Base-by-base conservation (phyloP, 2,329 filamentous ascomycete genomes). In the Malbranchea cinnamomea region DNA sequence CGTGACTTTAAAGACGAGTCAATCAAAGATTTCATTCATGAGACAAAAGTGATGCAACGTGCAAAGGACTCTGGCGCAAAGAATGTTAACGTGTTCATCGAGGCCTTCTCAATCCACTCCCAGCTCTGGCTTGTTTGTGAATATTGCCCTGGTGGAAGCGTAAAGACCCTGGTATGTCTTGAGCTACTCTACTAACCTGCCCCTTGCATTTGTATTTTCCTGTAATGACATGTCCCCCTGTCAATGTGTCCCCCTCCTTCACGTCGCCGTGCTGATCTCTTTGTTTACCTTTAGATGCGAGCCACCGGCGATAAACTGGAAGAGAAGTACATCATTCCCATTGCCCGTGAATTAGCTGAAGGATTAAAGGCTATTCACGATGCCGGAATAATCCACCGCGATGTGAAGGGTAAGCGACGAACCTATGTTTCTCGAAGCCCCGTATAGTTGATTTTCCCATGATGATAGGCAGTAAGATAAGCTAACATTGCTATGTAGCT, bases 61-160 rank as follows among this genome's bases (percentile, higher is more conserved):
- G 60, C 74, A 6, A 68, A 71, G 44, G 70, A 74, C 40, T 65
- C 67, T 34, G 67, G 63, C 22, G 71, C 71, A 2, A 64, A 65
- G 38, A 74, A 74, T 35, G 66, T 77, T 41, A 77, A 76, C 37
- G 62, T 68, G 36, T 63, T 77, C 23, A 68, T 73, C 37, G 71
- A 76, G 41, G 71, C 72, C 1, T 66, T 74, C 25, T 65, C 69
- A 3, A 64, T 75, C 13, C 69, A 75, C 40, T 70, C 68, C 30
- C 70, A 76, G 41, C 54, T 77, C 13, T 77, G 72, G 72, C 65
- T 77, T 37, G 63, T 77, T 32, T 73, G 67, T 48, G 72, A 76
- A 46, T 75, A 75, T 45, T 74, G 70, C 37, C 71, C 71, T 15
- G 72, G 72, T 40, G 72, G 72, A 30, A 77, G 72, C 50, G 65